Base-by-base conservation (phyloP, 2,329 filamentous ascomycete genomes). In the Claviceps pazoutovae region DNA sequence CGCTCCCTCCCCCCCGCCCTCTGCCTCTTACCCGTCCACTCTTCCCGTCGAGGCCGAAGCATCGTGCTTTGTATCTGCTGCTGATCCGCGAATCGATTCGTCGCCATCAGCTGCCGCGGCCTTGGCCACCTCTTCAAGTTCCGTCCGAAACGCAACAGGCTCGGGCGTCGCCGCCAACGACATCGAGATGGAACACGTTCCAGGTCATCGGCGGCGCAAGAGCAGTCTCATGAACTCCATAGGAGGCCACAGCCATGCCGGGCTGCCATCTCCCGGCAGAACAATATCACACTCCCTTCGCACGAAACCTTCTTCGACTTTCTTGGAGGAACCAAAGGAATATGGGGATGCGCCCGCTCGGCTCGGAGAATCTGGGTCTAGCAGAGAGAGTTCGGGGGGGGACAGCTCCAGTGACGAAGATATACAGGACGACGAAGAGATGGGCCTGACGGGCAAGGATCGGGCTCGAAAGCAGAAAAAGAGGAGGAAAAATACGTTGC, bases 341-440 rank as follows among this genome's bases (percentile, higher is more conserved):
- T 66, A 67, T 26, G 52, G 41, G 21, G 58, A 54, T 8, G 52
- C 57, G 5, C 57, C 56, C 7, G 48, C 44, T 39, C 51, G 51
- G 42, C n/a, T 23, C 14, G 47, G 48, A 14, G 51, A 50, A 30
- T 48, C 43, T 47, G 16, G 30, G 5, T 51, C 52, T 23, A 53
- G 50, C 52, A 64, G 60, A 45, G 62, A 65, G 46, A 64, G 66
- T 13, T 60, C 62, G 4, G 65, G 70, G 56, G 72, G 74, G 50
- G 79, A 82, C 58, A 72, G 79, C 59, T 75, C 80, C 51, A 82
- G 82, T 30, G 84, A 88, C 58, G 83, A 88, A 56, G 86, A 85
- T 46, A 66, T 86, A 30, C 80, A 86, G 55, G 86, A 91, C 59
- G 90, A 96, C 63, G 90, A 95, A 69, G 90, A 96, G 74, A 87